Evolutionary conservation across 2,329 filamentous ascomycete genomes (phyloP).

Genomic region (Dendryphion nanum): DNA sequence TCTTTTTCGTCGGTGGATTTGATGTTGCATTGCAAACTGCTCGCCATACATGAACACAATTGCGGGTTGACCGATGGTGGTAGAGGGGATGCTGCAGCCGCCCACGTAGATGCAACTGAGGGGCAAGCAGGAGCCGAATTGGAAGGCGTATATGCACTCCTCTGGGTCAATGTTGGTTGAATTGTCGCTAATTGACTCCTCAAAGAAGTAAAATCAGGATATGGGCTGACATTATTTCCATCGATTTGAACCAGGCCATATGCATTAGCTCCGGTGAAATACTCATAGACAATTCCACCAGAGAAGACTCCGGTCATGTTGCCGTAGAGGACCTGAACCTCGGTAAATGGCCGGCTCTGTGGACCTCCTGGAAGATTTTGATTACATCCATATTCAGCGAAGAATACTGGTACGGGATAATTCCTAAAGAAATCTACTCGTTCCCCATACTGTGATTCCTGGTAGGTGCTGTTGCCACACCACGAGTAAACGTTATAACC

Average conservation of each 20-base stretch:
- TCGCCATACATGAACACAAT: constrained; percentile 84
- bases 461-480: constrained; percentile 82
- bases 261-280: constrained; percentile 86
- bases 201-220: constrained; percentile 71
- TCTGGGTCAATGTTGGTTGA: constrained; percentile 63
- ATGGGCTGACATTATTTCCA: constrained; percentile 60
- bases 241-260: constrained; percentile 73
- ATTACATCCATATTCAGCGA: constrained; percentile 98
- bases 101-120: constrained; percentile 62
- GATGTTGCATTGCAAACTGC: constrained; percentile 69
- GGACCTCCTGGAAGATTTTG: constrained; percentile 31
- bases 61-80: constrained; percentile 77
- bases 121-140: constrained; percentile 75
- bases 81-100: constrained; percentile 63
- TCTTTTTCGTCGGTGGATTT: constrained; percentile 57
- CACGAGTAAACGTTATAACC: constrained; percentile 99
- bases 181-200: constrained; percentile 66
- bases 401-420: constrained; percentile 94
- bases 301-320: constrained; percentile 87
- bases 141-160: constrained; percentile 65
- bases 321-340: constrained; percentile 78
- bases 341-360: constrained; percentile 73
- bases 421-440: constrained; percentile 81
- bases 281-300: constrained; percentile 98
- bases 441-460: constrained; percentile 72